Conservation (phyloP, 2,329 filamentous ascomycete genomes). For the Fusarium pseudoanthophilum region DNA sequence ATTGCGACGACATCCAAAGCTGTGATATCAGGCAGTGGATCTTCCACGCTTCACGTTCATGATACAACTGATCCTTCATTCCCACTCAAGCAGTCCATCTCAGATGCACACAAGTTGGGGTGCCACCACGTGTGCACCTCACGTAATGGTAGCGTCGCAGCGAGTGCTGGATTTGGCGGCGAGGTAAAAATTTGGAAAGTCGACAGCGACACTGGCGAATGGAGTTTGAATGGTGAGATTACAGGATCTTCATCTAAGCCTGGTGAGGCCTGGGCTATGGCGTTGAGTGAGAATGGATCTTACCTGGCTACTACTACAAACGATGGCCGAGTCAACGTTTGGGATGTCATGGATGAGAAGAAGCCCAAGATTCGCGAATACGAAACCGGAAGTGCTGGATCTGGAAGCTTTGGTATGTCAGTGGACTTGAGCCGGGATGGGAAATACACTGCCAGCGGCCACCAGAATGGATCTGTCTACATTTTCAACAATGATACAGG, state of each 20-base stretch:
- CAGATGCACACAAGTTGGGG: slow-evolving; percentile 84
- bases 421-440: slow-evolving; percentile 85
- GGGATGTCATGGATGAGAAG: slow-evolving; percentile 71
- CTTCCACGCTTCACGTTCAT: slow-evolving; percentile 83
- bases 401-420: slow-evolving; percentile 89
- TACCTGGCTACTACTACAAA: slow-evolving; percentile 89
- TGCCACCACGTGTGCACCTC: slow-evolving; percentile 86
- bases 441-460: slow-evolving; percentile 87
- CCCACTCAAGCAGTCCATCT: slow-evolving; percentile 81
- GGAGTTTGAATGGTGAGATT: slow-evolving; percentile 57
- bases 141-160: slow-evolving; percentile 76
- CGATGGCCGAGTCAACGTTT: slow-evolving; percentile 89
- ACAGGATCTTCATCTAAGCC: slow-evolving; percentile 61
- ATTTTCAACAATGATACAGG: slow-evolving; percentile 95
- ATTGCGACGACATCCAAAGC: slow-evolving; percentile 78
- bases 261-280: slow-evolving; percentile 87
- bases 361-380: slow-evolving; percentile 80
- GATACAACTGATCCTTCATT: slow-evolving; percentile 77
- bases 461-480: slow-evolving; percentile 92
- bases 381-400: slow-evolving; percentile 76
- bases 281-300: slow-evolving; percentile 83
- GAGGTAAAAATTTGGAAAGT: slow-evolving; percentile 86
- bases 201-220: slow-evolving; percentile 66
- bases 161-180: slow-evolving; percentile 89
- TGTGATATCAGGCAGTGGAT: slow-evolving; percentile 86